Conservation (phyloP, 495 filamentous ascomycete genomes). For the Lophium mytilinum region DNA sequence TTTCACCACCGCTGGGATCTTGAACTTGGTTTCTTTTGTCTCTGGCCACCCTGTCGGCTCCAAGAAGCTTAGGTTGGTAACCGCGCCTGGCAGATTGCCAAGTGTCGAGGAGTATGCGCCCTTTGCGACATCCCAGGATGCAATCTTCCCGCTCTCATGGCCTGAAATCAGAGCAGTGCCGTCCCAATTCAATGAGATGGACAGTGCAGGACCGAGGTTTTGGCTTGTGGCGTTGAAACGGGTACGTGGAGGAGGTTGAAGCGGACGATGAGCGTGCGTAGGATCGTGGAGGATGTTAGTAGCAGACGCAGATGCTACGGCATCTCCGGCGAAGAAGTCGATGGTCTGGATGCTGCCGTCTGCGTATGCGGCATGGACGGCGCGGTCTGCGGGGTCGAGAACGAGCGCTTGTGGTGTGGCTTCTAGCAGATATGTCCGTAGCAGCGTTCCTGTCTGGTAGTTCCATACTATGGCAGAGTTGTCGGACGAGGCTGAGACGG, state of each 20-base stretch:
- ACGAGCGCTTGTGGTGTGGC: constrained; percentile 61
- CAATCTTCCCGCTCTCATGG: constrained; percentile 71
- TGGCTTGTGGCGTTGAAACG: constrained; percentile 52
- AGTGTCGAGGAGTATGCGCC: constrained; percentile 53
- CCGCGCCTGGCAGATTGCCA: constrained; percentile 61
- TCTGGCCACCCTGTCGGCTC: constrained; percentile 52
- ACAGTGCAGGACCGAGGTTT: constrained; percentile 53
- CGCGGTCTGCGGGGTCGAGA: constrained; percentile 77
- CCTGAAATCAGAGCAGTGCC: constrained; percentile 72
- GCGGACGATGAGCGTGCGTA: constrained; percentile 12
- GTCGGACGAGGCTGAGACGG: constrained; percentile 70
- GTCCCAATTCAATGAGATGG: constrained; percentile 67
- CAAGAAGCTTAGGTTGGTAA: constrained; percentile 69
- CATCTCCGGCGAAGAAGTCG: constrained; percentile 52
- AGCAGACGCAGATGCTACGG: constrained; percentile 1
- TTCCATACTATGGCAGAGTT: constrained; percentile 84
- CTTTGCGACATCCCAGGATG: constrained; percentile 68
- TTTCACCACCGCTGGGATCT: constrained; percentile 58
- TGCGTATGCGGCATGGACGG: constrained; percentile 72
- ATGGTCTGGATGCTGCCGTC: constrained; percentile 77
- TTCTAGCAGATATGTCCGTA: constrained; percentile 74
- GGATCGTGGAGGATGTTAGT: constrained; percentile 19
- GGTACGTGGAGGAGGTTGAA: constrained; percentile 32
- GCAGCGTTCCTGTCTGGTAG: constrained; percentile 61
- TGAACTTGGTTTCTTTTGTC: constrained; percentile 35